phyloP scores from a whole-genome alignment of 2,329 filamentous ascomycete genomes.

The Stachybotrys echinatus region DNA sequence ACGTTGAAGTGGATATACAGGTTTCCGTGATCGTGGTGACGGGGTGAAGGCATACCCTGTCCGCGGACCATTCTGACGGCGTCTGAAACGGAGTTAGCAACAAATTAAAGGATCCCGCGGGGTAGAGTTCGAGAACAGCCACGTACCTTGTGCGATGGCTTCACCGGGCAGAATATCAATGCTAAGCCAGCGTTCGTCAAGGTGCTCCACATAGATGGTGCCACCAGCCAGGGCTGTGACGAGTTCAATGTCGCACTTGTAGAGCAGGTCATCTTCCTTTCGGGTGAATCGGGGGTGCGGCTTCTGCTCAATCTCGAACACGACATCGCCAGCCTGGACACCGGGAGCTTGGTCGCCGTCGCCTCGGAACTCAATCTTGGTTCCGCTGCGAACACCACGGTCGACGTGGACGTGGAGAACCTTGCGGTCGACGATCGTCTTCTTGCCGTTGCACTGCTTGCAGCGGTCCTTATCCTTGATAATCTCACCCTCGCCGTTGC shows the following conservation, averaged over 20 bases:
- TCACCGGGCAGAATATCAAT: constrained; percentile 92
- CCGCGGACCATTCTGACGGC: constrained; percentile 90
- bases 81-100: constrained; percentile 45
- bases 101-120: not conserved
- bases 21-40: constrained; percentile 94
- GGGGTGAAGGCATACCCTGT: constrained; percentile 94
- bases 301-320: constrained; percentile 99
- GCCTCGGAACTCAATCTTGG: constrained; percentile 94
- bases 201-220: constrained; percentile 86
- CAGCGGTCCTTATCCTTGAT: constrained; percentile 97
- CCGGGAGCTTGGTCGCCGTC: constrained; percentile 96
- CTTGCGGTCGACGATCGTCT: constrained; percentile 95
- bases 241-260: constrained; percentile 91
- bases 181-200: constrained; percentile 94
- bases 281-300: constrained; percentile 93
- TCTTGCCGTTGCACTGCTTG: constrained; percentile 95
- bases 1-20: constrained; percentile 96
- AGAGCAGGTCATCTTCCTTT: constrained; percentile 93
- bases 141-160: constrained; percentile 85
- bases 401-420: constrained; percentile 98
- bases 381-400: constrained; percentile 85
- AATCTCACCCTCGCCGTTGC: constrained; percentile 93
- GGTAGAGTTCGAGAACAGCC: not conserved
- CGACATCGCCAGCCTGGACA: constrained; percentile 88
- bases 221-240: constrained; percentile 92